Base-by-base conservation (phyloP, 2,329 filamentous ascomycete species). In the Talaromyces sp. region DNA sequence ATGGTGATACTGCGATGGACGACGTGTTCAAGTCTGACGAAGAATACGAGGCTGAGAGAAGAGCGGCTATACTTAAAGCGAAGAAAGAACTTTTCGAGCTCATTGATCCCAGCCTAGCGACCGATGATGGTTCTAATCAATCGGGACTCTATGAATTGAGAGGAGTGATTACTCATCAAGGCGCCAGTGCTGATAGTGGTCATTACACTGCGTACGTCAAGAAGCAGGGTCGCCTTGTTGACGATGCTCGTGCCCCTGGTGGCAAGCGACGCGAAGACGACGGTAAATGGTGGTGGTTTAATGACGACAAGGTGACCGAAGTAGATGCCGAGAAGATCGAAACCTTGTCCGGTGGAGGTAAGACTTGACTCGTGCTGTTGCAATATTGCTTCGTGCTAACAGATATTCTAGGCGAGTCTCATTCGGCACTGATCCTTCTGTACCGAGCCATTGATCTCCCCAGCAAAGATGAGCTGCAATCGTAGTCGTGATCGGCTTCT, bases 271-370 rank as follows among this genome's bases (percentile, higher is more conserved):
- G 86, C 62, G 88, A 90, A 73, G 92, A 96, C 74, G 92, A 96
- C 74, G 93, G 91, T 70, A 97, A 93, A 73, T 99, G 95, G 95
- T 99, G 95, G 94, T 99, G 95, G 94, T 99, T 99, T 85, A 98
- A 99, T 78, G 95, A 99, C 73, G 94, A 99, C 75, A 96, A 93
- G 82, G 95, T 99, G 39, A 88, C 90, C 14, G 95, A 99, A 81
- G 95, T 99, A 33, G 88, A 92, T 16, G 83, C 87, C 31, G 94
- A 98, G 72, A 95, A 96, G 83, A 96, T 99, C 70, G 91, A 94
- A 75, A 90, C 89, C 3, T 85, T 99, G 60, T 86, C 93, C 60
- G 96, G 95, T 66, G 95, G 96, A 73, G 94, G 93, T 87, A 77
- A 77, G 84, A 74, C 2, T 19, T 54, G 65, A 68, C 73, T 33